Percentiles rank a stretch among this genome's conserved stretches.
Conservation (phyloP, 768 basidiomycete genomes). For the Psilocybe azurescens region DNA sequence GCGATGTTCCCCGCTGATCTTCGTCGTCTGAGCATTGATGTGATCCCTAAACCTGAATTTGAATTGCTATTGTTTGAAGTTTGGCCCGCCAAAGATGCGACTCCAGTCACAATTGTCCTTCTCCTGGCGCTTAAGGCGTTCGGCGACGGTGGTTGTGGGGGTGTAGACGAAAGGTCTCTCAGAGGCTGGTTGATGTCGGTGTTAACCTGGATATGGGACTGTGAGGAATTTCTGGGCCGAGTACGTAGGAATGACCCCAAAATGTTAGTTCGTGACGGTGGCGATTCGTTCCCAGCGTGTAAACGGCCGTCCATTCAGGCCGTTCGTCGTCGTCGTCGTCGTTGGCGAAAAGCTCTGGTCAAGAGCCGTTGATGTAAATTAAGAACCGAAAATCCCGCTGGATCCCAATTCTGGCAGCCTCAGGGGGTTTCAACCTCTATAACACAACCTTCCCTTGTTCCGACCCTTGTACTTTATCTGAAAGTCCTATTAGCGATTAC, state of each 20-base stretch:
- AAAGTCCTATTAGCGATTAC: no score
- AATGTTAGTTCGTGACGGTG: conserved; percentile 62
- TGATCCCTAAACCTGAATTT: conserved; percentile 48
- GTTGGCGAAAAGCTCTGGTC: not conserved
- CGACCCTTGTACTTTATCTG: not conserved
- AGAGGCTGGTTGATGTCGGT: conserved; percentile 30
- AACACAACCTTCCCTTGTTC: not conserved
- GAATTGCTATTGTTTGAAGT: conserved; percentile 28
- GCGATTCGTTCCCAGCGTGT: conserved; percentile 44
- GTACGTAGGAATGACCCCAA: conserved; percentile 76
- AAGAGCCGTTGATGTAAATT: conserved; percentile 5
- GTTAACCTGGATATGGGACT: conserved; percentile 56
- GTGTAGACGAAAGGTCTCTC: conserved; percentile 50
- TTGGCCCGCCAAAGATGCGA: conserved; percentile 29
- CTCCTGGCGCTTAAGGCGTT: conserved; percentile 27
- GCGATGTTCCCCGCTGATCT: conserved; percentile 65
- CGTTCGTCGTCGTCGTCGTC: conserved; percentile 20
- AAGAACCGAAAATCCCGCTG: conserved; percentile 9
- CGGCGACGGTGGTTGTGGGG: conserved; percentile 42
- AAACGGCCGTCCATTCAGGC: conserved; percentile 30
- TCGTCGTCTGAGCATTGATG: conserved; percentile 69
- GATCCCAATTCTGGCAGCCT: conserved; percentile 10
- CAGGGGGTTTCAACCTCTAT: conserved; percentile 7
- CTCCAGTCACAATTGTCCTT: conserved; percentile 41
- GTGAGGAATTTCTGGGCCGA: conserved; percentile 64